Conservation (phyloP, 2,329 filamentous ascomycete species). For the Trichoderma gracile region DNA sequence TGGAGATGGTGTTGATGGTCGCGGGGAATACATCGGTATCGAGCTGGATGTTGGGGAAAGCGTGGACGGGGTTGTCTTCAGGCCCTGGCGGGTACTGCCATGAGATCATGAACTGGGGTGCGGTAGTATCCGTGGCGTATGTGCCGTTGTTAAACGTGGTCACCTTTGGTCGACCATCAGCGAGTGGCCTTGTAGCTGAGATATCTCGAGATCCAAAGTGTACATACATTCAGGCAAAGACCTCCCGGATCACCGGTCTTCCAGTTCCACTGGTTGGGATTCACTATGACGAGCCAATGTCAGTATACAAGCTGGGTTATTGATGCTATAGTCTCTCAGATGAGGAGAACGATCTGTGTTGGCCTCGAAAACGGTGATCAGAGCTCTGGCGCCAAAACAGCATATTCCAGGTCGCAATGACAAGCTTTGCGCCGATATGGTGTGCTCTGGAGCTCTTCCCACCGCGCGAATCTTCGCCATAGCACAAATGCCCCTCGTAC, state of each 20-base stretch:
- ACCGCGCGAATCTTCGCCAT: background rate
- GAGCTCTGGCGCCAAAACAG: background rate
- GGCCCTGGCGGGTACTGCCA: constrained; percentile 52
- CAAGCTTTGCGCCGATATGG: background rate
- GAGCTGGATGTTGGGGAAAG: constrained; percentile 55
- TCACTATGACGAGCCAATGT: constrained; percentile 42
- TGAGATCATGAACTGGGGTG: constrained; percentile 53
- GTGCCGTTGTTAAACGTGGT: constrained; percentile 52
- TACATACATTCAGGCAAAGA: constrained; percentile 56
- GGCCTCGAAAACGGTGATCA: background rate
- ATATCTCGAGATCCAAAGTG: background rate
- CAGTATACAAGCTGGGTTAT: background rate
- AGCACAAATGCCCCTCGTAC: background rate
- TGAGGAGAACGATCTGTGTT: background rate
- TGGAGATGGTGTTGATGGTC: constrained; percentile 41
- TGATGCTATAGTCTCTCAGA: background rate
- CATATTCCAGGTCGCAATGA: background rate
- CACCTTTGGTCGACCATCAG: constrained; percentile 39
- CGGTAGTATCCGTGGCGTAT: constrained; percentile 48
- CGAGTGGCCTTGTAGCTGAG: background rate
- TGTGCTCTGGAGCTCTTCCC: too few species aligned
- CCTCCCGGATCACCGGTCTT: constrained; percentile 40
- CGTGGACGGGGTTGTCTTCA: constrained; percentile 51
- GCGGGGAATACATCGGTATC: constrained; percentile 47
- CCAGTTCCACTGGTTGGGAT: constrained; percentile 58